Evolutionary conservation across 352 stramenopile species (phyloP).

Genomic region (Globisporangium paroecandrum): DNA sequence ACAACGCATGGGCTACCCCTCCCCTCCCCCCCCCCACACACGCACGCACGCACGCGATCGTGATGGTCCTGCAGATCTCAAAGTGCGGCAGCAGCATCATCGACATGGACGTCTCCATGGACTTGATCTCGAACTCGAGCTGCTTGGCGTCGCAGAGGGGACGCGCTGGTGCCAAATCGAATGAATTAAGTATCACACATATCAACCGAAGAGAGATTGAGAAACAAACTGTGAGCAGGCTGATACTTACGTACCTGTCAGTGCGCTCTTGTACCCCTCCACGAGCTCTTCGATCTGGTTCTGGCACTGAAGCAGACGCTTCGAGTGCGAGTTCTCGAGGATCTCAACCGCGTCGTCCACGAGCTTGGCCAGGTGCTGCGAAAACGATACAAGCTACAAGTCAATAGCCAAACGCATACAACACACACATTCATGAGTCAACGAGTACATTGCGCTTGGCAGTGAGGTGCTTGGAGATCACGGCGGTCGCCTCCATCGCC

Average conservation of each 20-base stretch:
- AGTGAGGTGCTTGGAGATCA: constrained; percentile 16
- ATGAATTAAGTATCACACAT: not conserved
- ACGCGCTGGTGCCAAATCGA: constrained; percentile 23
- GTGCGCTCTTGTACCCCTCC: constrained; percentile 23
- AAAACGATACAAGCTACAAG: not conserved
- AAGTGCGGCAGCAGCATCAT: constrained; percentile 51
- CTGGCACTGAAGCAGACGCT: constrained; percentile 28
- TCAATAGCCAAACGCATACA: not conserved
- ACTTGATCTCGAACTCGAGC: constrained; percentile 33
- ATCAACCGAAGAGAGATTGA: not conserved
- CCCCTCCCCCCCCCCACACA: not conserved
- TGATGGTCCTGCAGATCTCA: constrained; percentile 55
- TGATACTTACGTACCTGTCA: constrained; percentile 22
- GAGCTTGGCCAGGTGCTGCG: constrained; percentile 28
- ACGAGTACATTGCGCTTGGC: constrained; percentile 20
- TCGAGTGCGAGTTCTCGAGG: constrained; percentile 37
- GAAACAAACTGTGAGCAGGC: not conserved
- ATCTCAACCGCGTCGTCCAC: constrained; percentile 35
- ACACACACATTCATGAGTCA: not conserved
- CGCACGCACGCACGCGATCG: constrained; percentile 30
- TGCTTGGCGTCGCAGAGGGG: constrained; percentile 32
- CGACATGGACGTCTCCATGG: constrained; percentile 44
- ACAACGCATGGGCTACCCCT: too few relatives aligned
- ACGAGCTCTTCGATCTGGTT: constrained; percentile 29
- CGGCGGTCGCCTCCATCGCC: constrained; percentile 9